Base-by-base conservation (phyloP, 2,329 filamentous ascomycete genomes). In the Aspergillus persii region DNA sequence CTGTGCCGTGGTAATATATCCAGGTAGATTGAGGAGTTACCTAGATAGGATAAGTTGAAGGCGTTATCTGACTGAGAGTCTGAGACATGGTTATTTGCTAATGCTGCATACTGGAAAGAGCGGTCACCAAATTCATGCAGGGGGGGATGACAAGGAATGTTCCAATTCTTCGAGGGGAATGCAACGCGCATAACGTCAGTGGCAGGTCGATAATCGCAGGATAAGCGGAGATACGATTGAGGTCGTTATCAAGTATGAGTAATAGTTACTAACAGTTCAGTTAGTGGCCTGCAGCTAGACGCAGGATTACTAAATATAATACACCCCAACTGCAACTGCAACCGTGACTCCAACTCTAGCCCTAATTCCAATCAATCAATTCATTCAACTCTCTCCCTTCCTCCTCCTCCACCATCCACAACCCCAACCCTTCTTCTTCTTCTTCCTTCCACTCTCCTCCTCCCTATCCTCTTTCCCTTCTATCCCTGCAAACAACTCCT, bases 401-500 rank as follows among this genome's bases (percentile, higher is more conserved):
- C 4, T 15, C 36, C 6, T 41, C 36, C 7, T n/a, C 36, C 15
- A n/a, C 36, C 36, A 41, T 7, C 36, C 36, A 5, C 4, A 47
- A 47, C 44, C 44, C 18, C 18, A 23, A 23, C 11, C 12, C 36
- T 41, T 41, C 36, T 6, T 15, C 36, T n/a, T 41, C 36, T 15
- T n/a, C 36, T 12, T 41, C 36, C 36, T n/a, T 7, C 12, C 36
- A 5, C 4, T 23, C 44, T 27, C 44, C 18, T 23, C 8, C 26
- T 47, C 8, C 41, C 23, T n/a, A 0, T 26, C 18, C 8, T 2
- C 18, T 47, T 3, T 23, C 27, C 26, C 44, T 47, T 8, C 44
- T 47, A 3, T 3, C 26, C 44, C 26, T 23, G 44, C 44, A 47
- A 27, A 47, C 3, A 41, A 89, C 31, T 79, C 81, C 66, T 89